Evolutionary conservation across 352 stramenopile genomes (phyloP), one percentile per base, ranked within the genome.

Genomic region (Phytophthora pistaciae): DNA sequence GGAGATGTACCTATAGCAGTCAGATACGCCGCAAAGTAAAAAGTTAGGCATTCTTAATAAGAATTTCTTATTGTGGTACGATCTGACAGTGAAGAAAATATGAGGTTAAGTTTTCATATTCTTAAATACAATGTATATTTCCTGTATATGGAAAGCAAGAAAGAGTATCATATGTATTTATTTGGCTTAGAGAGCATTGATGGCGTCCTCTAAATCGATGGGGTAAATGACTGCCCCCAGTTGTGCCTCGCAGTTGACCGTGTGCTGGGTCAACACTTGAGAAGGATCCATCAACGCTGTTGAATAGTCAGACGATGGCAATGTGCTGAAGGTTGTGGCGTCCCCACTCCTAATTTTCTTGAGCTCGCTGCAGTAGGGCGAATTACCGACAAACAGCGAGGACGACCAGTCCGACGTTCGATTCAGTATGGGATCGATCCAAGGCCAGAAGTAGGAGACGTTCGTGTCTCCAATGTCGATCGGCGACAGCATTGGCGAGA

Each of bases 391-490:
- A 13, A 62, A 48, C 29, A 66, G 25, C 20, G 60, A 23, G 20
- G 36, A 31, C 3, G 52, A 40, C 33, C 13, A 29, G n/a, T 59
- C 60, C 9, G 36, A 55, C 44, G 49, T 38, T 0, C 29, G 46
- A 25, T 59, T 6, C 6, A 75, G 49, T 3, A 75, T 44, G 13
- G 36, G 40, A 23, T 79, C 72, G 27, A 71, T 46, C 67, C 67
- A 79, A 16, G 67, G 54, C 72, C 68, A 75, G 25, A 79, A 54
- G 20, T 53, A 67, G 3, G 68, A 72, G 11, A 74, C 21, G 1
- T 71, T 64, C 0, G 68, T 79, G 6, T 61, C 42, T 3, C 56
- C 53, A 4, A 76, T 44, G 21, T 29, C 10, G 5, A 74, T 49
- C 2, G 27, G 58, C 6, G 46, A 46, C 31, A 75, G 36, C 9